Base-by-base conservation (phyloP, 352 stramenopile genomes). In the Phytophthora aleatoria region DNA sequence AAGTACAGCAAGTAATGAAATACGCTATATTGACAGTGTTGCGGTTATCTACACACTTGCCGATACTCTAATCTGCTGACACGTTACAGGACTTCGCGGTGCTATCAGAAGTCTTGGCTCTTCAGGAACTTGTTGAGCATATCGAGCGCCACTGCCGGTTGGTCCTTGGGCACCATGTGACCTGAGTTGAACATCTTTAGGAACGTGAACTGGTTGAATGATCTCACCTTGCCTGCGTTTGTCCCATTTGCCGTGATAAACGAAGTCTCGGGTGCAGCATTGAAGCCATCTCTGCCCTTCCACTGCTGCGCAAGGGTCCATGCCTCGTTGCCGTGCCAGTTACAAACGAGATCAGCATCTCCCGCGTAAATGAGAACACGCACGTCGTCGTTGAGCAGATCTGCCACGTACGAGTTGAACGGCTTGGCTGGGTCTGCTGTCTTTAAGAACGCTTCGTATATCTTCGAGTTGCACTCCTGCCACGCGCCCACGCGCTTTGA, bases 311-410 rank as follows among this genome's bases (percentile, higher is more conserved):
- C 86, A 1, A 85, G 61, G 0, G 92, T 98, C 95, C 94, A 99
- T 1, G 93, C 95, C 47, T 95, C 57, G 67, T 98, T 98, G 20
- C 96, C 96, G 33, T 98, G 66, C 81, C 97, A 99, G 66, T 99
- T 99, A 77, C 92, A 98, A 50, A 98, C 94, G 58, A 98, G 79
- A 57, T 90, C 81, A 26, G 92, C 81, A 71, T 99, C 97, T 42
- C 97, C 97, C 10, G 91, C 90, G 81, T 99, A 99, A 48, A 99
- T 93, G 11, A 99, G 77, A 6, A 97, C 93, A 4, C 81, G 82
- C 3, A 90, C 58, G 13, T 47, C 62, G 20, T 68, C 76, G 33
- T 90, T 56, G 15, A 99, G 73, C 51, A 99, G 62, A 33, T 96
- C 86, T 0, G 81, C 77, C 9, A 98, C 71, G 49, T 90, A 89